phyloP scores from a whole-genome alignment of 768 basidiomycete genomes.

The Candolleomyces eurysporus region DNA sequence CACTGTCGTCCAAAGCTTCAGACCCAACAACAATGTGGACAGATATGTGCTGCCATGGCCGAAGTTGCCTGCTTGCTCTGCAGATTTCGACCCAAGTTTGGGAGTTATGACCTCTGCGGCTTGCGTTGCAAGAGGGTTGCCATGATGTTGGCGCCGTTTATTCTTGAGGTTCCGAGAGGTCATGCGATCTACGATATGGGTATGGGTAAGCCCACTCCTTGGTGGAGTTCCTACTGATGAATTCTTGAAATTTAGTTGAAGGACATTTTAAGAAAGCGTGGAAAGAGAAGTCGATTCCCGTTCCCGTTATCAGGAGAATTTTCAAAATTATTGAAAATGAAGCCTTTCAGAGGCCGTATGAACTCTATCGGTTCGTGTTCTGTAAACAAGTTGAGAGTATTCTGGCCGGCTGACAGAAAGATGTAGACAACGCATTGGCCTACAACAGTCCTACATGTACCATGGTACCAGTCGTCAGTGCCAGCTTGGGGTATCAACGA shows the following conservation, averaged over 20 bases:
- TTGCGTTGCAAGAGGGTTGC: slow-evolving; percentile 21
- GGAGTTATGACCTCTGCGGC: slow-evolving; percentile 25
- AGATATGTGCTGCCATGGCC: slow-evolving; percentile 18
- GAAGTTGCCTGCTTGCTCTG: slow-evolving; percentile 25
- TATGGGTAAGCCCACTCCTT: slow-evolving; percentile 14
- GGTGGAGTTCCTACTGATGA: no score
- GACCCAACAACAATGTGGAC: slow-evolving; percentile 23
- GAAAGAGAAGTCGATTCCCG: slow-evolving; percentile 18
- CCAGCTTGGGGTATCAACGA: slow-evolving; percentile 22
- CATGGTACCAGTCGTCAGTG: slow-evolving; percentile 29
- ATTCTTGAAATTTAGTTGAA: slow-evolving; percentile 16
- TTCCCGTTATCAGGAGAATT: slow-evolving; percentile 20
- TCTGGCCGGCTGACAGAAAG: not conserved
- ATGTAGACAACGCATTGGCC: slow-evolving; percentile 19
- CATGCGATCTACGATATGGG: slow-evolving; percentile 21
- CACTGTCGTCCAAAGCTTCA: slow-evolving; percentile 21
- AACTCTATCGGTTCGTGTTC: not conserved
- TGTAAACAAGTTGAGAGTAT: not conserved
- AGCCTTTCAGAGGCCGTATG: slow-evolving; percentile 14
- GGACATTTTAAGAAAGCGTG: slow-evolving; percentile 25
- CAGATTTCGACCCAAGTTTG: slow-evolving; percentile 22
- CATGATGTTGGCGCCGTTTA: slow-evolving; percentile 18
- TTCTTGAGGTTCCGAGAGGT: slow-evolving; percentile 21
- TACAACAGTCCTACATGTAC: slow-evolving; percentile 28
- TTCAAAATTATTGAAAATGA: slow-evolving; percentile 29